Percentiles rank a stretch among this genome's conserved stretches.
Conservation (phyloP, 108 stramenopile genomes). For the Discostella stelligeroides region DNA sequence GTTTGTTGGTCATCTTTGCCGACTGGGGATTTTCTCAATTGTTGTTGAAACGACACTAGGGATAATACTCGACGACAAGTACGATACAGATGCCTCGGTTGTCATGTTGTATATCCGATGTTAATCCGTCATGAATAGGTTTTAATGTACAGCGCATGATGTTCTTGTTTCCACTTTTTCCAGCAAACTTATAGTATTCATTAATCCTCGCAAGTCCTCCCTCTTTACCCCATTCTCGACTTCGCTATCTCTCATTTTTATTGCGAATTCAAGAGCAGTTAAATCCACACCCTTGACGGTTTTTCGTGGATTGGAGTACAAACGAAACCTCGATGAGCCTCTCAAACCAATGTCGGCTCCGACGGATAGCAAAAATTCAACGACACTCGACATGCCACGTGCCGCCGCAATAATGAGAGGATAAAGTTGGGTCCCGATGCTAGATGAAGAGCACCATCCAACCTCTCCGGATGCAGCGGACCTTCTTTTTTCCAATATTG, state of each 20-base stretch:
- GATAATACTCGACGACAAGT: neutral
- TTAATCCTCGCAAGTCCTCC: slow-evolving; percentile 54
- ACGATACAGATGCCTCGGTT: neutral
- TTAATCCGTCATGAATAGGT: neutral
- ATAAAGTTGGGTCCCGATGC: slow-evolving; percentile 49
- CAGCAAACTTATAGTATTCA: slow-evolving; percentile 31
- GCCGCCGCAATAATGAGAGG: slow-evolving; percentile 80
- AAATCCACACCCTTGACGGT: slow-evolving; percentile 55
- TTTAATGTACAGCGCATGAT: neutral
- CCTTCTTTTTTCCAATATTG: slow-evolving; percentile 1
- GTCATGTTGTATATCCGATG: neutral
- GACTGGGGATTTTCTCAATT: slow-evolving; percentile 86
- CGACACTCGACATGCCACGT: slow-evolving; percentile 78
- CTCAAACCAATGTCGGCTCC: slow-evolving; percentile 23
- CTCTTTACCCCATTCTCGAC: slow-evolving; percentile 47
- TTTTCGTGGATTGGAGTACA: slow-evolving; percentile 54
- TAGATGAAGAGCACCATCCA: slow-evolving; percentile 27
- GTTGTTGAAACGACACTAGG: slow-evolving; percentile 55
- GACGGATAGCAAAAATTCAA: slow-evolving; percentile 61
- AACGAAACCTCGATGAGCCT: slow-evolving; percentile 50
- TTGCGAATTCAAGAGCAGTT: slow-evolving; percentile 67
- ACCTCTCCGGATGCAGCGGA: slow-evolving; percentile 24
- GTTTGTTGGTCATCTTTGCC: slow-evolving; percentile 76
- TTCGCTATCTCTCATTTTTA: slow-evolving; percentile 57
- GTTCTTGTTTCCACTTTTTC: slow-evolving; percentile 2